Evolutionary conservation across 169 alveolate genomes (phyloP).

Genomic region (Condylostoma magnum): DNA sequence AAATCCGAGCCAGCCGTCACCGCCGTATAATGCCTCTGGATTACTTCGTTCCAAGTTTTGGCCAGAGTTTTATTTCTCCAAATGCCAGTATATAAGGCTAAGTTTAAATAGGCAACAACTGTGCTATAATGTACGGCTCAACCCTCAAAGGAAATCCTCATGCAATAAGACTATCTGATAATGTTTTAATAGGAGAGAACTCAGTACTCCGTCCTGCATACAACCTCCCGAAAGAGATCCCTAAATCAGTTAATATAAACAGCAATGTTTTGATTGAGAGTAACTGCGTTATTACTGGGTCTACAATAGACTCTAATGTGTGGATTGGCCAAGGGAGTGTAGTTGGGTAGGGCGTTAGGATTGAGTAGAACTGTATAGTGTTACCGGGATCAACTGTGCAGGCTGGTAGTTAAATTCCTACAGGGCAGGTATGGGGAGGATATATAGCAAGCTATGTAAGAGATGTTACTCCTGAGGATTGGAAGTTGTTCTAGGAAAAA

Average conservation of each 20-base stretch:
- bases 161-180: constrained; percentile 42
- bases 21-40: constrained; percentile 34
- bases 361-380: constrained; percentile 54
- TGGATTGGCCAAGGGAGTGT: constrained; percentile 42
- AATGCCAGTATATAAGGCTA: constrained; percentile 55
- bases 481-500: too few species aligned
- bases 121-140: constrained; percentile 54
- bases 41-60: constrained; percentile 41
- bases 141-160: constrained; percentile 53
- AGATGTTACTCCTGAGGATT: neutral
- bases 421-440: constrained; percentile 58
- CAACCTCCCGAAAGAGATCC: constrained; percentile 40
- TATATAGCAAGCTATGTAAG: constrained; percentile 34
- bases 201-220: constrained; percentile 41
- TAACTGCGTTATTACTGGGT: constrained; percentile 34
- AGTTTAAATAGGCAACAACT: constrained; percentile 45
- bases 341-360: constrained; percentile 45
- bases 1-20: constrained; percentile 36
- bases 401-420: constrained; percentile 59
- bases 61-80: constrained; percentile 59
- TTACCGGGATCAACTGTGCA: constrained; percentile 51
- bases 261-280: constrained; percentile 42
- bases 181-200: constrained; percentile 57
- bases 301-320: constrained; percentile 45
- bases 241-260: constrained; percentile 45